Conservation (phyloP, 2,329 filamentous ascomycete genomes). For the Pseudophaeomoniella oleicola region DNA sequence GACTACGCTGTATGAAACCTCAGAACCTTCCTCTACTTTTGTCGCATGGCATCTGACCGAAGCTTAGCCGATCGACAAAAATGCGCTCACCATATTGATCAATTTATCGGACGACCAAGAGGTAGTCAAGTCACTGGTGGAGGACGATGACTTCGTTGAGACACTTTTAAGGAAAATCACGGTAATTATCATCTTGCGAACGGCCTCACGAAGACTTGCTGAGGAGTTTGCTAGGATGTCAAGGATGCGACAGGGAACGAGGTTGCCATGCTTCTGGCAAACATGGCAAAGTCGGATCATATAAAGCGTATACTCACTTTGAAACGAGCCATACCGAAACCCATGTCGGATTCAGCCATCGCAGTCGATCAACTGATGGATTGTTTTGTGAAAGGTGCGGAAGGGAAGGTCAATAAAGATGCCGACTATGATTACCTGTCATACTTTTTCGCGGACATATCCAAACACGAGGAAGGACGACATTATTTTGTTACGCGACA, state of each 20-base stretch:
- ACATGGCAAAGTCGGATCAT: slow-evolving; percentile 67
- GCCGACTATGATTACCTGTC: slow-evolving; percentile 87
- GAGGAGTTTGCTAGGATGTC: slow-evolving; percentile 13
- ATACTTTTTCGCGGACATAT: slow-evolving; percentile 86
- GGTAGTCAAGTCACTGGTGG: slow-evolving; percentile 56
- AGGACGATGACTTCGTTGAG: slow-evolving; percentile 70
- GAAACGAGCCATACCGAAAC: slow-evolving; percentile 52
- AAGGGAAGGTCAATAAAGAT: slow-evolving; percentile 66
- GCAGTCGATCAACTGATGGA: slow-evolving; percentile 87
- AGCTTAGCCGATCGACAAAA: slow-evolving; percentile 75
- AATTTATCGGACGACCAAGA: slow-evolving; percentile 69
- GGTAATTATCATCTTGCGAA: slow-evolving; percentile 48
- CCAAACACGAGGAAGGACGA: slow-evolving; percentile 62
- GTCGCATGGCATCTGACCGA: neutral
- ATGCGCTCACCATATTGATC: slow-evolving; percentile 64
- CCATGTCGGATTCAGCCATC: slow-evolving; percentile 56
- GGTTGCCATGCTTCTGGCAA: slow-evolving; percentile 82
- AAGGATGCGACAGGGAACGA: slow-evolving; percentile 74
- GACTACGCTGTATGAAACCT: slow-evolving; percentile 57
- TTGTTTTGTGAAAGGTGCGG: slow-evolving; percentile 85
- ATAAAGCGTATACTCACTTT: slow-evolving; percentile 54
- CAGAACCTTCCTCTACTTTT: neutral
- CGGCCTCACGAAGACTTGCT: neutral
- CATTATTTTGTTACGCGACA: slow-evolving; percentile 61
- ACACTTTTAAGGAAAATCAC: slow-evolving; percentile 58